phyloP scores from a whole-genome alignment of 1,284 basidiomycete species.

The Porodaedalea pini region DNA sequence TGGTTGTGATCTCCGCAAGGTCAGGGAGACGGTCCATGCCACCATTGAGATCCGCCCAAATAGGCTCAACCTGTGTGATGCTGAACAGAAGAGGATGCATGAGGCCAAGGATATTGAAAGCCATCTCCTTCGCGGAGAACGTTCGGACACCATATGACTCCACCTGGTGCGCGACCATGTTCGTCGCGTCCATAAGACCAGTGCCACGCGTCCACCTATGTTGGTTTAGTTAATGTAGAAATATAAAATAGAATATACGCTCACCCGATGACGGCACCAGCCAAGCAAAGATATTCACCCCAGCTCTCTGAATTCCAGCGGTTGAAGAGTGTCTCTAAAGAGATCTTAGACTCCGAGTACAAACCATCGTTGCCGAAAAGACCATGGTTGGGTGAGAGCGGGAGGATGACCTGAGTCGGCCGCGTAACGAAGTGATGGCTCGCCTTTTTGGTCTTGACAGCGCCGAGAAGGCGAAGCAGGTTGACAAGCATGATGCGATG shows the following conservation, averaged over 20 bases:
- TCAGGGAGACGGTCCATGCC: slow-evolving; percentile 97
- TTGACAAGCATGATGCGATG: slow-evolving; percentile 98
- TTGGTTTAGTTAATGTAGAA: slow-evolving; percentile 21
- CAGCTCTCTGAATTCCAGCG: slow-evolving; percentile 98
- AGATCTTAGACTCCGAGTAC: slow-evolving; percentile 98
- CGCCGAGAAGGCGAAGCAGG: slow-evolving; percentile 90
- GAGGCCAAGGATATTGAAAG: slow-evolving; percentile 97
- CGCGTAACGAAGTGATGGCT: slow-evolving; percentile 94
- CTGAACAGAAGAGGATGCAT: slow-evolving; percentile 99
- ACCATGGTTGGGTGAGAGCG: slow-evolving; percentile 96
- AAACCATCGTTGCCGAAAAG: slow-evolving; percentile 97
- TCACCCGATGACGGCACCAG: slow-evolving; percentile 96
- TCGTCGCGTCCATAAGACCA: slow-evolving; percentile 95
- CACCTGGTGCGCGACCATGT: slow-evolving; percentile 91
- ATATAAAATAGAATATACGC: slow-evolving; percentile 27
- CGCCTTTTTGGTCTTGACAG: slow-evolving; percentile 97
- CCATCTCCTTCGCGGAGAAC: slow-evolving; percentile 99
- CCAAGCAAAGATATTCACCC: slow-evolving; percentile 98
- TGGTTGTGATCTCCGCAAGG: slow-evolving; percentile 85
- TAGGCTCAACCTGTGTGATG: slow-evolving; percentile 99
- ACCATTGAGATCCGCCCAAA: slow-evolving; percentile 97
- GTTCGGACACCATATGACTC: slow-evolving; percentile 94
- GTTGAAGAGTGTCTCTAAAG: slow-evolving; percentile 96
- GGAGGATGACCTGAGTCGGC: slow-evolving; percentile 96
- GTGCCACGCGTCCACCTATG: slow-evolving; percentile 93